Evolutionary conservation across 1,284 basidiomycete genomes (phyloP), one percentile per base, ranked within the genome.

Genomic region (Apiotrichum laibachii): DNA sequence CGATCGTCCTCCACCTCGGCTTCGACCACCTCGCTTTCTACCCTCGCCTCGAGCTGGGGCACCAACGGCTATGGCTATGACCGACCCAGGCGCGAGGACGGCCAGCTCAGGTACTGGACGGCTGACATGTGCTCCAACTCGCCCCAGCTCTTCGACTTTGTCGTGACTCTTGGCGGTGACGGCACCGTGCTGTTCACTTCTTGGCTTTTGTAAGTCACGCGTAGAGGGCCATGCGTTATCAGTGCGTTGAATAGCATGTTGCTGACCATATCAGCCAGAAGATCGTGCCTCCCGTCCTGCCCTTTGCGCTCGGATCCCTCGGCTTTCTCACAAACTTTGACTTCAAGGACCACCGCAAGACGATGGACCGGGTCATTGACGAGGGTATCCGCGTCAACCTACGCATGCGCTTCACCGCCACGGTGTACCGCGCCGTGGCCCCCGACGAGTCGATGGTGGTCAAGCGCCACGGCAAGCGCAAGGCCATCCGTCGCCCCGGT

Each of bases 291-390:
- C 96, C 96, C 7, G 92, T 99, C 42, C 85, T 99, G 31, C 88
- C 96, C 0, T 99, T 99, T 76, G 93, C 96, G 0, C 85, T 99
- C n/a, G 96, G 96, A 46, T 99, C 95, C 11, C 85, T 99, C 22
- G 96, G 96, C 13, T 99, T 99, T 81, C 85, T 99, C 57, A 99
- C 96, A 61, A 97, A 97, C 77, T 99, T 99, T 70, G 92, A 98
- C 78, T 99, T 96, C 73, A 84, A 85, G 43, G 85, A 94, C 71
- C 89, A 95, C 80, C 84, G 86, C 71, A 80, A 85, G 12, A 92
- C 94, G 26, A 88, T 99, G 84, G 90, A 94, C 77, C 87, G 84
- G 61, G 91, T 87, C 15, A 86, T 99, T 63, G 91, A 97, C 71
- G 85, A 88, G 22, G 96, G 96, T 19, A 95, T 99, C 63, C 88